Conservation (phyloP, 2,329 filamentous ascomycete genomes). For the Epichloe hybrida region DNA sequence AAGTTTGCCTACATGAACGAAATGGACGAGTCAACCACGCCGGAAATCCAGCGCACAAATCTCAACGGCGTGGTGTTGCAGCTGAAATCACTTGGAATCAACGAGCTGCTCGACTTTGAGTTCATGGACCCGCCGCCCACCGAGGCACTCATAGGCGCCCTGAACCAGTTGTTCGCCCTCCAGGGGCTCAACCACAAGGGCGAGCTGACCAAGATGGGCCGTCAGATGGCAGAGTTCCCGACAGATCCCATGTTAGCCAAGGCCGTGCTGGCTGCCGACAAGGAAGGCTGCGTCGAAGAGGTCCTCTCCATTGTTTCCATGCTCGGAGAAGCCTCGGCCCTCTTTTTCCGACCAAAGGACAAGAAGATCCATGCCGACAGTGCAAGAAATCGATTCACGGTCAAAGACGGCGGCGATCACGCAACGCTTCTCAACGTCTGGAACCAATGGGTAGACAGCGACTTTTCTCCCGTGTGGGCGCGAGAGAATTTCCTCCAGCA, state of each 20-base stretch:
- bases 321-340: slow-evolving; percentile 72
- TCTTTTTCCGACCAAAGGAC: slow-evolving; percentile 93
- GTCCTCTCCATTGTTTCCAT: slow-evolving; percentile 88
- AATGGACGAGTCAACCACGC: slow-evolving; percentile 80
- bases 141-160: slow-evolving; percentile 73
- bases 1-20: slow-evolving; percentile 93
- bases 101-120: slow-evolving; percentile 85
- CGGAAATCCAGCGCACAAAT: slow-evolving; percentile 86
- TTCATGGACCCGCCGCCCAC: slow-evolving; percentile 91
- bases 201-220: slow-evolving; percentile 76
- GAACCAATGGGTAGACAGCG: slow-evolving; percentile 88
- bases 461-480: slow-evolving; percentile 78
- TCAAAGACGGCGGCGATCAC: slow-evolving; percentile 85
- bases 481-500: slow-evolving; percentile 92
- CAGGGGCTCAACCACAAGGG: slow-evolving; percentile 81
- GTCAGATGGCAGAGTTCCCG: slow-evolving; percentile 92
- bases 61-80: slow-evolving; percentile 73
- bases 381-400: slow-evolving; percentile 74
- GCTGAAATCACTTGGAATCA: slow-evolving; percentile 81
- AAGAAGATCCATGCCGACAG: slow-evolving; percentile 95
- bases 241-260: slow-evolving; percentile 87
- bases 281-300: slow-evolving; percentile 87
- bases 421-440: slow-evolving; percentile 81
- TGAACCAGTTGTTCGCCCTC: slow-evolving; percentile 85
- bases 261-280: slow-evolving; percentile 74